Conservation (phyloP, 768 basidiomycete genomes). For the Lactifluus piperatus region DNA sequence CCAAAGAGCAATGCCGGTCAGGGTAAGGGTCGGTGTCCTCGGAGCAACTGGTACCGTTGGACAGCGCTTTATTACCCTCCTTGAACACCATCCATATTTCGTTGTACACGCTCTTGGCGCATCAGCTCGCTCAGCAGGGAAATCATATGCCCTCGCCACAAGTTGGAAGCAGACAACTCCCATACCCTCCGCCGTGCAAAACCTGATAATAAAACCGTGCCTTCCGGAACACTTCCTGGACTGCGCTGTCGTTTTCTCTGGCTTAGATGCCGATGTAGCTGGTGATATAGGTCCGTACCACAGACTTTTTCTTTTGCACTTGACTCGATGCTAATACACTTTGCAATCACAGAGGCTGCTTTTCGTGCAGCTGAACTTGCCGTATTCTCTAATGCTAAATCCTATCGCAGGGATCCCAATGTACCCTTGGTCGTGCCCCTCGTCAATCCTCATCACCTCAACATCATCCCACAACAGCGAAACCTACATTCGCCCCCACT, state of each 20-base stretch:
- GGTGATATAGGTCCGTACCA: slow-evolving; percentile 77
- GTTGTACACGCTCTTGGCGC: slow-evolving; percentile 80
- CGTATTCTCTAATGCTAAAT: slow-evolving; percentile 97
- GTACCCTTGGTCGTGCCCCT: slow-evolving; percentile 96
- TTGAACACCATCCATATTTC: slow-evolving; percentile 88
- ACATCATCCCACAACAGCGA: slow-evolving; percentile 79
- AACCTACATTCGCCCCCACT: slow-evolving; percentile 56
- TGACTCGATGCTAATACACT: not conserved
- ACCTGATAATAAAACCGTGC: slow-evolving; percentile 69
- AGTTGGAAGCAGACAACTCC: slow-evolving; percentile 84
- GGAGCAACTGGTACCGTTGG: slow-evolving; percentile 94
- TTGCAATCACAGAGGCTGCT: slow-evolving; percentile 55
- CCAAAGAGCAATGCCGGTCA: slow-evolving; percentile 12
- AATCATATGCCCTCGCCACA: slow-evolving; percentile 60
- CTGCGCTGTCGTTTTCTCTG: slow-evolving; percentile 87
- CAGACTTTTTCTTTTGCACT: not conserved
- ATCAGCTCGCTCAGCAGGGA: slow-evolving; percentile 79
- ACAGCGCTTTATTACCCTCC: slow-evolving; percentile 87
- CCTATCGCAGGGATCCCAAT: slow-evolving; percentile 83
- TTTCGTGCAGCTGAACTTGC: slow-evolving; percentile 83
- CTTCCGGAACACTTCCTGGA: slow-evolving; percentile 65
- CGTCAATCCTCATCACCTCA: slow-evolving; percentile 81
- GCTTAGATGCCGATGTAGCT: slow-evolving; percentile 91
- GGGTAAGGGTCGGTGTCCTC: slow-evolving; percentile 60
- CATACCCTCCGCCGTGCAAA: slow-evolving; percentile 57